Percentiles rank a stretch among this genome's conserved stretches.
Evolutionary conservation across 78 protist genomes (phyloP).

Genomic region (Mantamonas sphyraenae): DNA sequence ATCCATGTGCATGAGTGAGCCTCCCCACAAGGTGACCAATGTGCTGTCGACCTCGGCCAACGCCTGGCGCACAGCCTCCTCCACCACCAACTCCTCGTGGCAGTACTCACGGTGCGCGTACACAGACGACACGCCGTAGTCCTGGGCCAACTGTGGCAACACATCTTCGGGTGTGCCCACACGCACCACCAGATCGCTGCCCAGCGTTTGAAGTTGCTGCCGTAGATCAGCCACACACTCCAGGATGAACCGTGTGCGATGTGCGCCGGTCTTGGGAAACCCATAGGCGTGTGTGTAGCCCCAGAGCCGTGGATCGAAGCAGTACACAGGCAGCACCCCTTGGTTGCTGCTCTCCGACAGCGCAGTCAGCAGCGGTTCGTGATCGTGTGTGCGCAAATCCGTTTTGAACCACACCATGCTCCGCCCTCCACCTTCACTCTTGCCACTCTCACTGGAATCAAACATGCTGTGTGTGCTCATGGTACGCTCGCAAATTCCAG

Average conservation of each 20-base stretch:
- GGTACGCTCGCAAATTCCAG: too few relatives aligned
- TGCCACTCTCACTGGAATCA: too few relatives aligned
- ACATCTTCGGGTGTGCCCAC: slow-evolving; percentile 31
- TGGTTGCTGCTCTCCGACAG: background rate
- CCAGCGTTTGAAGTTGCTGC: background rate
- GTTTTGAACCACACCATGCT: too few relatives aligned
- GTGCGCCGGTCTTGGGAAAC: background rate
- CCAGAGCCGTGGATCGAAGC: slow-evolving; percentile 13
- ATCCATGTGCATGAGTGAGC: slow-evolving; percentile 15
- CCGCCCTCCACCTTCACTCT: too few relatives aligned
- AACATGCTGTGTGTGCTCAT: too few relatives aligned
- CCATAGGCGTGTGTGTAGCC: background rate
- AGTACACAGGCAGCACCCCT: slow-evolving; percentile 13
- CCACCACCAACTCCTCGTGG: slow-evolving; percentile 3
- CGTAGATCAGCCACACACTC: slow-evolving; percentile 25
- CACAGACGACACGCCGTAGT: background rate
- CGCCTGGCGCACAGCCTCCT: slow-evolving; percentile 8
- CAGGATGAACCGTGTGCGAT: slow-evolving; percentile 1
- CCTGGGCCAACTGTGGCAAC: background rate
- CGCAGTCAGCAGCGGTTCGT: background rate
- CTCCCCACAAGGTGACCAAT: slow-evolving; percentile 1
- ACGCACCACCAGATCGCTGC: slow-evolving; percentile 26
- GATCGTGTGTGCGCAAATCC: slow-evolving; percentile 31
- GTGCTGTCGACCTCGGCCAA: background rate
- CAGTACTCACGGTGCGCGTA: background rate